These are phyloP conservation scores for Moniliophthora roreri DNA, from an alignment of 1,284 basidiomycete species.

Conservation along the genomic window DNA sequence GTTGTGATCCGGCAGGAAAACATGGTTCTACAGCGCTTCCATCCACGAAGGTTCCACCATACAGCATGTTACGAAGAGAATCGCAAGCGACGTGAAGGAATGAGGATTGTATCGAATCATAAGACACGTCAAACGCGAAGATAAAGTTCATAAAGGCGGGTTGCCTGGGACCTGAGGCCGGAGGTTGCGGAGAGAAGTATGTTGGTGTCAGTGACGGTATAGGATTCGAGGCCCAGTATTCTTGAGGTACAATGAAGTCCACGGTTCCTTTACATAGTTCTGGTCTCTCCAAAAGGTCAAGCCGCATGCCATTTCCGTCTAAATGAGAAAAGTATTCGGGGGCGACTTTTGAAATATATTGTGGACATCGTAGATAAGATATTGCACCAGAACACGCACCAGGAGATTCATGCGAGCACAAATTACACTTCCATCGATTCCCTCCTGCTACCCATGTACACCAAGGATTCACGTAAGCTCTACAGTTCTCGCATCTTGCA, in stretches of 20 bases:
- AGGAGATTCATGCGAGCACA: conserved; percentile 82
- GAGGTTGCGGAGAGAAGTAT: conserved; percentile 49
- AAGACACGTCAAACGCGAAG: conserved; percentile 90
- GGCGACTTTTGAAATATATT: conserved; percentile 49
- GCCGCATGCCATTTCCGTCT: conserved; percentile 76
- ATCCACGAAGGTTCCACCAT: conserved; percentile 50
- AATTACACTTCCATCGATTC: conserved; percentile 88
- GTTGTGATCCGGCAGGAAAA: conserved; percentile 50
- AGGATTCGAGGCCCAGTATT: conserved; percentile 86
- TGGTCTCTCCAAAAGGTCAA: conserved; percentile 83
- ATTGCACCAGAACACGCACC: conserved; percentile 46
- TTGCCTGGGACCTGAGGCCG: conserved; percentile 45
- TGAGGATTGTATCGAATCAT: conserved; percentile 70
- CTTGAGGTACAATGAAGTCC: conserved; percentile 84
- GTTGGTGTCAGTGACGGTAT: conserved; percentile 51
- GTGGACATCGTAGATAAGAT: neutral
- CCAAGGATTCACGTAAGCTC: conserved; percentile 96
- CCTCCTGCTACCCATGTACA: conserved; percentile 87
- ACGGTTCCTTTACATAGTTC: conserved; percentile 92
- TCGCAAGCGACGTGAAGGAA: conserved; percentile 74
- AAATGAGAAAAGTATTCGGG: conserved; percentile 87
- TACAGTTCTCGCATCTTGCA: conserved; percentile 83
- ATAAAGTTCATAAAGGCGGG: conserved; percentile 78
- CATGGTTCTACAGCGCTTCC: conserved; percentile 42
- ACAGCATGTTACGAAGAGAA: conserved; percentile 68